phyloP scores from a whole-genome alignment of 108 stramenopile genomes.

The Poteriospumella lacustris region DNA sequence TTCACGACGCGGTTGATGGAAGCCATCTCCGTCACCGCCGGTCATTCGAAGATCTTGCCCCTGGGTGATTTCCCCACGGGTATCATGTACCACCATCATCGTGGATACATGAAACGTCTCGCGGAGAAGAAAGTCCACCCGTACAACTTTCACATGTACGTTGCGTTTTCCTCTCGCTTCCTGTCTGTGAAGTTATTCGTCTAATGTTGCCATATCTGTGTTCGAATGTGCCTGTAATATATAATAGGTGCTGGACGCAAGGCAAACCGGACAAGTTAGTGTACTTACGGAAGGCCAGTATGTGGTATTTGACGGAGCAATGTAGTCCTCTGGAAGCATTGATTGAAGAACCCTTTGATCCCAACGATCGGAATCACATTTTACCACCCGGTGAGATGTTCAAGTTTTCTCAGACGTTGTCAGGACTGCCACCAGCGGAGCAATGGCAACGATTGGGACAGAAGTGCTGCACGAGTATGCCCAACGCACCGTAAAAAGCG shows the following conservation, averaged over 20 bases:
- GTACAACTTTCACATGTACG: slow-evolving; percentile 23
- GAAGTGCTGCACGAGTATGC: neutral
- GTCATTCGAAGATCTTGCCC: neutral
- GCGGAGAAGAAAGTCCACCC: neutral
- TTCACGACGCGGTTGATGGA: slow-evolving; percentile 5
- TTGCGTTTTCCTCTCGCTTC: neutral
- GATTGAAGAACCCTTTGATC: neutral
- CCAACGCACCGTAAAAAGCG: neutral
- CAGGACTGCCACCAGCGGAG: neutral
- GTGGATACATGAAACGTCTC: slow-evolving; percentile 2
- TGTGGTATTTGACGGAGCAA: slow-evolving; percentile 28
- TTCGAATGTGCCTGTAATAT: neutral
- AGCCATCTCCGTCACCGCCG: neutral
- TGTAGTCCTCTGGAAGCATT: slow-evolving; percentile 3
- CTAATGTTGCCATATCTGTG: neutral
- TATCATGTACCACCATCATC: slow-evolving; percentile 12
- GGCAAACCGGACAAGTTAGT: slow-evolving; percentile 15
- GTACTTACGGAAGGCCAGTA: slow-evolving; percentile 5
- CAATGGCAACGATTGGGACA: slow-evolving; percentile 13
- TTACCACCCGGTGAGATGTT: neutral
- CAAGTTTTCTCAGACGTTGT: neutral
- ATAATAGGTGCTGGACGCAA: slow-evolving; percentile 19
- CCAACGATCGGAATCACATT: neutral
- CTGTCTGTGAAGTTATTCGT: neutral
- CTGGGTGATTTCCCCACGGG: slow-evolving; percentile 10